phyloP scores from a whole-genome alignment of 495 filamentous ascomycete species.

The Penicillium argentinense region DNA sequence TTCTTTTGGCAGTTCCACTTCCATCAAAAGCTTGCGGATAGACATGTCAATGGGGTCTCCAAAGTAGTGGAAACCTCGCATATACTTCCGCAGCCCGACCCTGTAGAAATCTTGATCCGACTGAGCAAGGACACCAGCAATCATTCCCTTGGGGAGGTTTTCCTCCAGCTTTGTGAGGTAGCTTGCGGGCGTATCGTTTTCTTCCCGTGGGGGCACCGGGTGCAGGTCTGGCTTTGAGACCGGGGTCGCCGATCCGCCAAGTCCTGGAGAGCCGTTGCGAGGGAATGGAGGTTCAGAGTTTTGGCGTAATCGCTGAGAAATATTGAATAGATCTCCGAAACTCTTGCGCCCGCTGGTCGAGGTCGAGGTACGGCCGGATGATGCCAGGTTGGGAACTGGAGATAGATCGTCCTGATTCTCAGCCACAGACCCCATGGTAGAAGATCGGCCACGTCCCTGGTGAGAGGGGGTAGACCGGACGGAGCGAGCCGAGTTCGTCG shows the following conservation, averaged over 20 bases:
- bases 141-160: conserved; percentile 69
- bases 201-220: conserved; percentile 75
- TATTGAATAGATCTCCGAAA: conserved; percentile 81
- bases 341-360: conserved; percentile 85
- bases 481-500: conserved; percentile 66
- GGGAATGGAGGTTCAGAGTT: conserved; percentile 67
- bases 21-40: conserved; percentile 91
- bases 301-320: conserved; percentile 70
- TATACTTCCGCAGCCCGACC: conserved; percentile 85
- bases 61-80: conserved; percentile 91
- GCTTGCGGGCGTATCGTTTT: conserved; percentile 85
- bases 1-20: conserved; percentile 93
- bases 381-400: conserved; percentile 56
- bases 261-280: conserved; percentile 55
- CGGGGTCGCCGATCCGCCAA: conserved; percentile 62
- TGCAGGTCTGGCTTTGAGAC: conserved; percentile 65
- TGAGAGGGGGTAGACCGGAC: conserved; percentile 67
- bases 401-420: conserved; percentile 57
- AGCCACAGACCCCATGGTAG: conserved; percentile 76
- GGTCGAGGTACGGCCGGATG: conserved; percentile 71
- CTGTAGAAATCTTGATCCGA: conserved; percentile 79
- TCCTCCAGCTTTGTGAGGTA: conserved; percentile 84
- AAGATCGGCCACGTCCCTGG: conserved; percentile 72
- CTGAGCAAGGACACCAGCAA: conserved; percentile 81
- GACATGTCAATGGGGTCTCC: conserved; percentile 98